Base-by-base conservation (phyloP, 306 rosid species). In the Lablab purpureus region DNA sequence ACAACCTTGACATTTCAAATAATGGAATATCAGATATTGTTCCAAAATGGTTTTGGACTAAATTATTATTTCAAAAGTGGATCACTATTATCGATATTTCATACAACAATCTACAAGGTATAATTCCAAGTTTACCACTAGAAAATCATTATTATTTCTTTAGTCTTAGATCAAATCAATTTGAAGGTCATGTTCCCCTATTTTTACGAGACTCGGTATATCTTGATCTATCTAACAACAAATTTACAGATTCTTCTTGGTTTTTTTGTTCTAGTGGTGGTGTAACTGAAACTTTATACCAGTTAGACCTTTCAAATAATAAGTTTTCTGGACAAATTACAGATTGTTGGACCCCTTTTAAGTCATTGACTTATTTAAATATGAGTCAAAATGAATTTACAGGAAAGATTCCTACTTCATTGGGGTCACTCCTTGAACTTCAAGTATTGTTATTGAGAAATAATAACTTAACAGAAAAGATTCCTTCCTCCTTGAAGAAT, bases 1-100 rank as follows among this genome's bases (percentile, higher is more conserved):
- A 0, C 0, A 0, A 0, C 0, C 51, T 73, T 55, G 76, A 30
- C 15, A 73, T 73, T 43, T 74, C 68, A 2, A 17, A 63, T 32
- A 5, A 1, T 17, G 14, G 14, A 63, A 63, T 63, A 63, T 30
- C 25, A 8, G 80, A 45, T 17, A 7, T 7, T 0, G 28, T 67
- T 55, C 76, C 84, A 6, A 1, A 30, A 2, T 73, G 84, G 80
- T 74, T 81, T 55, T 63, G 84, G 84, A 25, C 1, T 4, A 17
- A 30, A 23, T 0, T 56, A 4, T 47, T 15, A 3, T 0, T 14
- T 0, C 2, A 10, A 2, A 0, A 0, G 0, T 1, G 0, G 0
- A 2, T 60, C 0, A 2, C n/a, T n/a, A n/a, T 0, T 2, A 22
- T 81, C 2, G 0, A 73, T 30, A 47, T 81, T 15, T 63, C 68